phyloP scores from a whole-genome alignment of 2,329 filamentous ascomycete species.

The Rosellinia necatrix region DNA sequence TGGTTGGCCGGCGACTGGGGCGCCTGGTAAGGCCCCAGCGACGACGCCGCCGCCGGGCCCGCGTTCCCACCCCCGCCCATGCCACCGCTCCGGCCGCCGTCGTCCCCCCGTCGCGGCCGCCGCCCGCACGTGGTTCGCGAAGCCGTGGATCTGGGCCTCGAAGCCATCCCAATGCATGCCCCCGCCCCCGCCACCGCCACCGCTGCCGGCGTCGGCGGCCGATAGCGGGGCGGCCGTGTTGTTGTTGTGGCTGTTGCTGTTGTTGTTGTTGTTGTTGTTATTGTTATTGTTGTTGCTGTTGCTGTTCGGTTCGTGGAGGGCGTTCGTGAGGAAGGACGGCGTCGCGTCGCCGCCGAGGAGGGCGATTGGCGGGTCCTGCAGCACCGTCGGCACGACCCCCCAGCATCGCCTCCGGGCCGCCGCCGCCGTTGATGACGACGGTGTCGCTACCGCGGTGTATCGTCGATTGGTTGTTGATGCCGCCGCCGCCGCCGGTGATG shows the following conservation, averaged over 20 bases:
- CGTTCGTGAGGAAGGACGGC: slow-evolving; percentile 13
- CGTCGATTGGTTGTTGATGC: background rate
- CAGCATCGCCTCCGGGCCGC: slow-evolving; percentile 10
- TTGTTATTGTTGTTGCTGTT: too few species aligned
- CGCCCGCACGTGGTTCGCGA: slow-evolving; percentile 17
- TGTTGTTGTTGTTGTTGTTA: too few species aligned
- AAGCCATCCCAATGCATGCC: slow-evolving; percentile 25
- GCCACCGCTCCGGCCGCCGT: background rate
- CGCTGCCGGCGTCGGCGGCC: too few species aligned
- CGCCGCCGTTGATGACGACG: slow-evolving; percentile 9
- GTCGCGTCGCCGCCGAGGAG: slow-evolving; percentile 16
- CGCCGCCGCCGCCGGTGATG: too few species aligned
- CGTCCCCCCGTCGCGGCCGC: too few species aligned
- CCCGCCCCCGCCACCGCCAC: too few species aligned
- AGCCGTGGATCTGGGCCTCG: slow-evolving; percentile 22
- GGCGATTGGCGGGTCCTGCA: slow-evolving; percentile 16
- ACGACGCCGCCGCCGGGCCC: slow-evolving; percentile 6
- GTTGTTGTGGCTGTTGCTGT: too few species aligned
- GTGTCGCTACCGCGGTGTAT: slow-evolving; percentile 12
- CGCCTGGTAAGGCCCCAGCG: slow-evolving; percentile 12
- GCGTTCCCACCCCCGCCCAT: too few species aligned
- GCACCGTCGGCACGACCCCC: slow-evolving; percentile 9
- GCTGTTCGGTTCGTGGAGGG: slow-evolving; percentile 19
- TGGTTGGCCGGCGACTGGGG: slow-evolving; percentile 9
- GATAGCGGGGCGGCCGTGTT: slow-evolving; percentile 8